Conservation (phyloP, 1,284 basidiomycete genomes). For the Melampsora americana region DNA sequence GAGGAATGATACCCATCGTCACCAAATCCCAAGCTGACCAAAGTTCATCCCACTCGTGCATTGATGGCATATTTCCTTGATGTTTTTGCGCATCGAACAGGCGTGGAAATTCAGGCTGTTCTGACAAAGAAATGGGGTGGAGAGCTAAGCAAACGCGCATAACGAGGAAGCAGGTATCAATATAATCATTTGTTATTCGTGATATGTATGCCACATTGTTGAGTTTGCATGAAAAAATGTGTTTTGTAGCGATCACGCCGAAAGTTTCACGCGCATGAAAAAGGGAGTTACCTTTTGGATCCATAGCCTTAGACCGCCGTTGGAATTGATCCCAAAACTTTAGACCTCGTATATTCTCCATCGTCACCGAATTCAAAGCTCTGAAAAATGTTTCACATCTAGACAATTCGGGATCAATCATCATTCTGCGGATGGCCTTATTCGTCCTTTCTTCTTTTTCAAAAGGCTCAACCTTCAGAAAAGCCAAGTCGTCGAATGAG, state of each 20-base stretch:
- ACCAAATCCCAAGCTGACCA: slow-evolving; percentile 90
- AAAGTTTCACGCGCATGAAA: too few species aligned
- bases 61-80: slow-evolving; percentile 53
- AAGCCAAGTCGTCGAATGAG: slow-evolving; percentile 51
- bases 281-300: too few species aligned
- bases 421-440: background rate
- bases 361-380: background rate
- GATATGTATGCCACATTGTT: slow-evolving; percentile 32
- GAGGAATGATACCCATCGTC: slow-evolving; percentile 81
- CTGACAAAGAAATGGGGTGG: background rate
- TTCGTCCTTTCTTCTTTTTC: slow-evolving; percentile 29
- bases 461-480: slow-evolving; percentile 14
- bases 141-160: background rate
- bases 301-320: background rate
- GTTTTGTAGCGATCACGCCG: too few species aligned
- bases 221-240: too few species aligned
- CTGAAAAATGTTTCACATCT: background rate
- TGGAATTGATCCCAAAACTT: background rate
- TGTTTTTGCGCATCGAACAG: background rate
- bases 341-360: background rate
- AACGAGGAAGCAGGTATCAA: background rate
- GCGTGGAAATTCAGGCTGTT: background rate
- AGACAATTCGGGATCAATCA: background rate
- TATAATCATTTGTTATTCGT: background rate
- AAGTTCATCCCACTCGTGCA: slow-evolving; percentile 71